Conservation (phyloP, 108 stramenopile genomes). For the Nannochloropsis oceanica region DNA sequence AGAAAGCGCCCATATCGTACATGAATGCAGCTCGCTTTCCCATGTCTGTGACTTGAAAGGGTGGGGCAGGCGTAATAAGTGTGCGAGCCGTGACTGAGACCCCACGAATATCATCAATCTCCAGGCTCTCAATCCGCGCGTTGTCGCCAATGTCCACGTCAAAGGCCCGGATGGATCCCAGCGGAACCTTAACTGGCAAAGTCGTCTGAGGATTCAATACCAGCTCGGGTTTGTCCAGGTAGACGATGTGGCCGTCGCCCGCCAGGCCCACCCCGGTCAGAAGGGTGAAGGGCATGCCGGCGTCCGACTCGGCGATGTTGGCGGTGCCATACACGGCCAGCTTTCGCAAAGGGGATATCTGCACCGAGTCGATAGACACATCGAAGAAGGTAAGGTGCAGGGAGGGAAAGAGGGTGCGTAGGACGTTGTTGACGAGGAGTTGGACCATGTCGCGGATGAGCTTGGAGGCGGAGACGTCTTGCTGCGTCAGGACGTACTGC, state of each 20-base stretch:
- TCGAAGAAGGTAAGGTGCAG: neutral
- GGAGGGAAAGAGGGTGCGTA: neutral
- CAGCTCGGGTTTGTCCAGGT: neutral
- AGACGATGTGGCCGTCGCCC: neutral
- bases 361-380: neutral
- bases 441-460: neutral
- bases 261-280: neutral
- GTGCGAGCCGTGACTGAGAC: neutral
- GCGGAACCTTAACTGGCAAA: neutral
- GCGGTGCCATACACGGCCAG: neutral
- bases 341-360: neutral
- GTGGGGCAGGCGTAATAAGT: neutral
- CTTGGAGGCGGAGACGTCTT: neutral
- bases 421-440: neutral
- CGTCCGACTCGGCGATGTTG: neutral
- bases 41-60: neutral
- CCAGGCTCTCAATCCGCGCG: conserved; percentile 10
- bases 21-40: neutral
- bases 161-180: conserved; percentile 7
- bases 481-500: neutral
- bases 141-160: conserved; percentile 21
- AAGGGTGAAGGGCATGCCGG: neutral
- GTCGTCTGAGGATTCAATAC: neutral
- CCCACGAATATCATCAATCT: neutral
- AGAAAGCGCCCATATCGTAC: neutral